These are phyloP conservation scores for Dalbergia oliveri DNA, from an alignment of 306 rosid species.

Conservation along the genomic window DNA sequence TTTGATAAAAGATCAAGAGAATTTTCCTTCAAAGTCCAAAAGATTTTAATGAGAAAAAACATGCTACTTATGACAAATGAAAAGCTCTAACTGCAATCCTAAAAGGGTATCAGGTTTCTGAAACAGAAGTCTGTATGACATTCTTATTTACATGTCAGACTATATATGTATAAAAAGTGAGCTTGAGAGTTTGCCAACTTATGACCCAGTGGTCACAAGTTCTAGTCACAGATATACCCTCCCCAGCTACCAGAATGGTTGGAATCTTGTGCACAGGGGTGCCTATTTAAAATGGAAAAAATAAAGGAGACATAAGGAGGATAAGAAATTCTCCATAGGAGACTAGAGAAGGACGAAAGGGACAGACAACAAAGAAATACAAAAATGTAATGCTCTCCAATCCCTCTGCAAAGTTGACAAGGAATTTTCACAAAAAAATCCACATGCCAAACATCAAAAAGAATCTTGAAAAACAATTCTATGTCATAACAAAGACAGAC, in stretches of 20 bases:
- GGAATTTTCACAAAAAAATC: background rate
- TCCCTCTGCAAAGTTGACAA: slow-evolving; percentile 7
- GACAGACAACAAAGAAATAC: background rate
- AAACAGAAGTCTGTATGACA: slow-evolving; percentile 22
- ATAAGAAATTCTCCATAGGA: slow-evolving; percentile 27
- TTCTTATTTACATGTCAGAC: slow-evolving; percentile 18
- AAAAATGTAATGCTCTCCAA: slow-evolving; percentile 1
- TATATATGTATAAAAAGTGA: background rate
- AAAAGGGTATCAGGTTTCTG: slow-evolving; percentile 16
- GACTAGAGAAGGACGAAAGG: background rate
- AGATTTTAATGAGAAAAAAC: slow-evolving; percentile 12
- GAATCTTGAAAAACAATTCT: background rate
- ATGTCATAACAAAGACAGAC: background rate
- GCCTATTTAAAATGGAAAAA: background rate
- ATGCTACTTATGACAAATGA: slow-evolving; percentile 28
- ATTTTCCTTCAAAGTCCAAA: slow-evolving; percentile 26
- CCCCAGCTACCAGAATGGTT: background rate
- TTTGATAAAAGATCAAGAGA: slow-evolving; percentile 18
- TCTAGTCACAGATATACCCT: background rate
- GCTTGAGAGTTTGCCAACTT: slow-evolving; percentile 1
- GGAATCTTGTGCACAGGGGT: background rate
- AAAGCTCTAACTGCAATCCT: slow-evolving; percentile 30
- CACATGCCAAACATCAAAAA: slow-evolving; percentile 3
- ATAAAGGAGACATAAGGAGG: background rate
- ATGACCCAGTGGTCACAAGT: background rate